Conservation (phyloP, 2,329 filamentous ascomycete genomes). For the Exophiala sp. region DNA sequence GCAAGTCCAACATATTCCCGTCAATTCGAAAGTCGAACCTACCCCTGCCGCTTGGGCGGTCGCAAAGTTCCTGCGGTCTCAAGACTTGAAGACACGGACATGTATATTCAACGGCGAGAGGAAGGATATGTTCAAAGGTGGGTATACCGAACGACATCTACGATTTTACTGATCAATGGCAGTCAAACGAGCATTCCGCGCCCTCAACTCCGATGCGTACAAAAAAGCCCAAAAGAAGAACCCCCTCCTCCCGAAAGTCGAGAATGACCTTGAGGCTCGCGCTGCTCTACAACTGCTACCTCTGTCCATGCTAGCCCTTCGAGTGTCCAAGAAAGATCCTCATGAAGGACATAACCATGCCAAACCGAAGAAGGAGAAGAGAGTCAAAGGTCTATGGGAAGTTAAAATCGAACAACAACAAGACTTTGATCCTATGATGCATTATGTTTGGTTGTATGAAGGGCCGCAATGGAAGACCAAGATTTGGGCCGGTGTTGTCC, state of each 20-base stretch:
- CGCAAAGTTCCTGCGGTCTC: conserved; percentile 75
- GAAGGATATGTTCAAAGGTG: conserved; percentile 97
- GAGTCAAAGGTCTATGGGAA: conserved; percentile 91
- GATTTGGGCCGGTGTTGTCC: conserved; percentile 76
- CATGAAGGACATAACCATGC: conserved; percentile 67
- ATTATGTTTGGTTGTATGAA: conserved; percentile 96
- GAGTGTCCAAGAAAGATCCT: conserved; percentile 75
- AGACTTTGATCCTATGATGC: conserved; percentile 62
- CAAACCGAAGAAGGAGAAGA: conserved; percentile 68
- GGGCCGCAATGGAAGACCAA: conserved; percentile 90
- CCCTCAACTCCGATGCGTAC: conserved; percentile 82
- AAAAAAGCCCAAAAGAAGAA: conserved; percentile 74
- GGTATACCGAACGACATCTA: conserved; percentile 5
- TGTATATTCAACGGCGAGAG: conserved; percentile 92
- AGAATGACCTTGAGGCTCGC: conserved; percentile 79
- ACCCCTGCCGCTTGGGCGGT: conserved; percentile 84
- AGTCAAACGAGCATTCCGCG: conserved; percentile 95
- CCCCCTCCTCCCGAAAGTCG: conserved; percentile 78
- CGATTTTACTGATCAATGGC: conserved; percentile 4
- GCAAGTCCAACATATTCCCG: conserved; percentile 43
- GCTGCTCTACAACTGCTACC: conserved; percentile 93
- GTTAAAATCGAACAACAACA: conserved; percentile 95
- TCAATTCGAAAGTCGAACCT: conserved; percentile 55
- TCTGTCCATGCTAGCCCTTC: conserved; percentile 85
- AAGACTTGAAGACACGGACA: conserved; percentile 82